Evolutionary conservation across 768 basidiomycete species (phyloP).

Genomic region (Sistotremastrum niveocremeum): DNA sequence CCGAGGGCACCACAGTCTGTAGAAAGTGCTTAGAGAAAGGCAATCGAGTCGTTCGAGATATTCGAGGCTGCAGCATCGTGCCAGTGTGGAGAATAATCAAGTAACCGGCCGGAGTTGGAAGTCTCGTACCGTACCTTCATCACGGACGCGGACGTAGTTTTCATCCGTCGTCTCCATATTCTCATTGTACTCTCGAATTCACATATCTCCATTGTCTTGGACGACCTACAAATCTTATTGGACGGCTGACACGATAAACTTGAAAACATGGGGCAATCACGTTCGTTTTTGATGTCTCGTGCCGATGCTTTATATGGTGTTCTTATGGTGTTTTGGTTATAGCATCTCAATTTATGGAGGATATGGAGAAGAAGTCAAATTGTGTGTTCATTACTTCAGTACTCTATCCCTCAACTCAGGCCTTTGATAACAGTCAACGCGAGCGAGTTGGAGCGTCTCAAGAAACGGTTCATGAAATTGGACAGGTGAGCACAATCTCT

Average conservation of each 20-base stretch:
- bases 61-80: not conserved
- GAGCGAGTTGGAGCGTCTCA: conserved; percentile 84
- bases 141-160: too few species aligned
- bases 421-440: conserved; percentile 60
- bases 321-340: conserved; percentile 3
- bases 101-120: too few species aligned
- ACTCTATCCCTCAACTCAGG: not conserved
- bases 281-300: conserved; percentile 29
- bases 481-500: conserved; percentile 48
- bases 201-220: not conserved
- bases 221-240: not conserved
- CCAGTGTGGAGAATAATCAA: too few species aligned
- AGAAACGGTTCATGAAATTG: conserved; percentile 99
- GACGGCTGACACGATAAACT: not conserved
- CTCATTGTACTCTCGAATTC: too few species aligned
- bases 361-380: conserved; percentile 95
- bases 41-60: not conserved
- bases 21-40: not conserved
- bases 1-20: too few species aligned
- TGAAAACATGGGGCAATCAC: conserved; percentile 67
- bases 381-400: conserved; percentile 45
- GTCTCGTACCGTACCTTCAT: too few species aligned
- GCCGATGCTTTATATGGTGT: not conserved
- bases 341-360: conserved; percentile 95
- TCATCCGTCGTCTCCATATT: too few species aligned